Conservation (phyloP, 176 grass and related monocot genomes). For the Elaeis guineensis region DNA sequence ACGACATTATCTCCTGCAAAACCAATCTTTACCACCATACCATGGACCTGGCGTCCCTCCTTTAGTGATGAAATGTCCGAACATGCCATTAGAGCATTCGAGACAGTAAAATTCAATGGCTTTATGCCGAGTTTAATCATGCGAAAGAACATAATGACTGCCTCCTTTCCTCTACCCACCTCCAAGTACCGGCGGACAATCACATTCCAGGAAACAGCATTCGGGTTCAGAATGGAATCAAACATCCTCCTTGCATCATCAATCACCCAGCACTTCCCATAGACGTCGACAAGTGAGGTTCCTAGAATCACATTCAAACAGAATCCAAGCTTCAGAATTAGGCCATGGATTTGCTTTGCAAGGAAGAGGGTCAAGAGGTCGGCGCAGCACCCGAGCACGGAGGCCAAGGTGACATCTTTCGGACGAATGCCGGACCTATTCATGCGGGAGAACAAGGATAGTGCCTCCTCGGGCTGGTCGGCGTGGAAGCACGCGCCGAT, state of each 20-base stretch:
- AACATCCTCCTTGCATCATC: constrained; percentile 52
- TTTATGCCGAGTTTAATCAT: constrained; percentile 50
- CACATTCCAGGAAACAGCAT: constrained; percentile 79
- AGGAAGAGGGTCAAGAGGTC: constrained; percentile 33
- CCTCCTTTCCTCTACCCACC: constrained; percentile 42
- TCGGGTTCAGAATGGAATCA: constrained; percentile 47
- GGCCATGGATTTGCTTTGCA: constrained; percentile 54
- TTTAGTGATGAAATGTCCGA: constrained; percentile 34
- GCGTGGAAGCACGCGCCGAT: constrained; percentile 41
- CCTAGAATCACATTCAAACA: constrained; percentile 55
- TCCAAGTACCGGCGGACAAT: constrained; percentile 70
- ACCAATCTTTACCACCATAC: constrained; percentile 36
- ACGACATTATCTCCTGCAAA: constrained; percentile 41
- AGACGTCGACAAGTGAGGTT: constrained; percentile 64
- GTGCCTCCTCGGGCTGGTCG: constrained; percentile 5
- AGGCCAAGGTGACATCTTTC: constrained; percentile 61
- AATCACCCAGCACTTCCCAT: constrained; percentile 53
- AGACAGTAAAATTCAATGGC: constrained; percentile 72
- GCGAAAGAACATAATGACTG: constrained; percentile 63
- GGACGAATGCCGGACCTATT: constrained; percentile 33
- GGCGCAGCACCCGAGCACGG: constrained; percentile 56
- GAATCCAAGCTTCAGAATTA: constrained; percentile 52
- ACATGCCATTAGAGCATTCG: constrained; percentile 66
- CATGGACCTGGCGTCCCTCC: constrained; percentile 61
- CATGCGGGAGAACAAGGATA: constrained; percentile 50